These are phyloP conservation scores for Camelina hispida DNA, from an alignment of 345 rosid genomes.

Conservation along the genomic window DNA sequence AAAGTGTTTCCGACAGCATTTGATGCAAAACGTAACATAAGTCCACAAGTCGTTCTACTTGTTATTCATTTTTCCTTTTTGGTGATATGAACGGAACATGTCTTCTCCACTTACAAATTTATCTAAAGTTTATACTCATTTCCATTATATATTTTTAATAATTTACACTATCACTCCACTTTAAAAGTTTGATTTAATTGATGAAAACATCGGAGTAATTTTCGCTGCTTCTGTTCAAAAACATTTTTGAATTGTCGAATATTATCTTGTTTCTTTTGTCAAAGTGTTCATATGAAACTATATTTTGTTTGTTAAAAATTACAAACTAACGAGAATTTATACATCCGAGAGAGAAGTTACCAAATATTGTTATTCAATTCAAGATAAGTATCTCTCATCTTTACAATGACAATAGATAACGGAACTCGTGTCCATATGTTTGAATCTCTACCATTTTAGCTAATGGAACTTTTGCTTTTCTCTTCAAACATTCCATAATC, in stretches of 20 bases:
- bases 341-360: constrained; percentile 18
- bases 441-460: constrained; percentile 71
- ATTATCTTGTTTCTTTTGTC: not conserved
- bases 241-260: not conserved
- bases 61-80: constrained; percentile 18
- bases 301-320: not conserved
- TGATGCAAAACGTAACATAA: constrained; percentile 42
- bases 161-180: not conserved
- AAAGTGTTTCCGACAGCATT: constrained; percentile 37
- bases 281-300: not conserved
- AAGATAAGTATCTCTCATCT: not conserved
- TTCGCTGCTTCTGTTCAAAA: not conserved
- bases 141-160: not conserved
- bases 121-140: constrained; percentile 27
- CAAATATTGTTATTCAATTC: not conserved
- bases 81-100: constrained; percentile 38
- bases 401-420: constrained; percentile 65
- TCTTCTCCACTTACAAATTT: constrained; percentile 40
- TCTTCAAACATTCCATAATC: constrained; percentile 76
- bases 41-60: constrained; percentile 32
- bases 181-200: constrained; percentile 18
- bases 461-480: constrained; percentile 53
- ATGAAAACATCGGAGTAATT: constrained; percentile 9
- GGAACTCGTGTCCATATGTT: constrained; percentile 77
- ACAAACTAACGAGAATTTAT: not conserved